Evolutionary conservation across 371 early-diverging fungal genomes (phyloP).

Genomic region (Mycotypha africana): DNA sequence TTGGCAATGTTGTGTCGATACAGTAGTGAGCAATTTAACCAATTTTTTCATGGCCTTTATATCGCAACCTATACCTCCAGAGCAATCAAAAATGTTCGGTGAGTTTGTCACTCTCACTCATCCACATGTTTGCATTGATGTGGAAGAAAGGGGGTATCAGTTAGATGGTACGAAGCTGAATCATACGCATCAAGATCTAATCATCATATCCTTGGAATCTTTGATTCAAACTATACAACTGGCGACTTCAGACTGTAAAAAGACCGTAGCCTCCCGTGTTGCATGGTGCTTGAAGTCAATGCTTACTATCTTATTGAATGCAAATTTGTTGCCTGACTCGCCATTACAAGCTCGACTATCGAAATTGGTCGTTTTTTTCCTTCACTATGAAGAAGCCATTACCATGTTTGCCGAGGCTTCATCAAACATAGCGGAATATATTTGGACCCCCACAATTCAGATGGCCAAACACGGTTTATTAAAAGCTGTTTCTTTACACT

Average conservation of each 20-base stretch:
- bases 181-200: constrained; percentile 10
- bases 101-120: background rate
- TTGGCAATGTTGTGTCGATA: constrained; percentile 1
- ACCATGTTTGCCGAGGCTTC: constrained; percentile 17
- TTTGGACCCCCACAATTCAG: constrained; percentile 26
- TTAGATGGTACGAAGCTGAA: background rate
- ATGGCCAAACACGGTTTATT: constrained; percentile 16
- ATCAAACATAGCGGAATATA: constrained; percentile 7
- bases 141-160: constrained; percentile 11
- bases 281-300: constrained; percentile 19
- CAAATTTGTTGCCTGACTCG: background rate
- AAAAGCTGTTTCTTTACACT: background rate
- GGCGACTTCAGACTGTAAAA: background rate
- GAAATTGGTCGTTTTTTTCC: constrained; percentile 16
- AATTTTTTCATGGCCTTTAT: constrained; percentile 21
- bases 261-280: constrained; percentile 4
- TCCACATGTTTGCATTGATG: constrained; percentile 16
- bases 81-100: constrained; percentile 13
- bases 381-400: constrained; percentile 24
- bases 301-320: constrained; percentile 5
- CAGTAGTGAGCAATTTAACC: constrained; percentile 9
- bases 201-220: constrained; percentile 14
- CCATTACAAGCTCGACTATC: constrained; percentile 8
- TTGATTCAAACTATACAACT: constrained; percentile 24
- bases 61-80: constrained; percentile 13